Conservation (phyloP, 495 filamentous ascomycete species). For the Margaritispora aquatica region DNA sequence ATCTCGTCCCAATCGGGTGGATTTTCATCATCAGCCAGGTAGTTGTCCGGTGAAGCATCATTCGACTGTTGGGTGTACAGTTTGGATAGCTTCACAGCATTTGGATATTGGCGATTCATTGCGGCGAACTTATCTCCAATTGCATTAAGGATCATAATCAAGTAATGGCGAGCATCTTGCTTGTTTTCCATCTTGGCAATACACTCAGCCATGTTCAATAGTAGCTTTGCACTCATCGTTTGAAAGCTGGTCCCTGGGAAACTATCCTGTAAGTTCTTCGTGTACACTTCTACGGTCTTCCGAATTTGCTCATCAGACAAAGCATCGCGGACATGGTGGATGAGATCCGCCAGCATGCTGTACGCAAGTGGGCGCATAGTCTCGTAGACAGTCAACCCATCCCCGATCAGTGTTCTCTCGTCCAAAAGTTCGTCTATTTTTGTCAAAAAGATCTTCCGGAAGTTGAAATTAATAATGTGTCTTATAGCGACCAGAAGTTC, state of each 20-base stretch:
- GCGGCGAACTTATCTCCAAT: slow-evolving; percentile 97
- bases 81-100: slow-evolving; percentile 86
- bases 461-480: slow-evolving; percentile 99
- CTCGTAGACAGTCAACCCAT: slow-evolving; percentile 94
- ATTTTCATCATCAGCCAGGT: slow-evolving; percentile 71
- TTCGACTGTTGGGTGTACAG: slow-evolving; percentile 54
- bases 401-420: slow-evolving; percentile 87
- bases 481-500: slow-evolving; percentile 94
- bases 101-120: slow-evolving; percentile 94
- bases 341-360: slow-evolving; percentile 96
- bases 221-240: slow-evolving; percentile 97
- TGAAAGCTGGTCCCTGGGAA: slow-evolving; percentile 98
- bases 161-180: slow-evolving; percentile 85
- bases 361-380: slow-evolving; percentile 94
- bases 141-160: slow-evolving; percentile 95
- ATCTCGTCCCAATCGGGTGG: slow-evolving; percentile 95
- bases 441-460: slow-evolving; percentile 86
- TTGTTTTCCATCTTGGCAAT: slow-evolving; percentile 90
- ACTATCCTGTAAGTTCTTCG: slow-evolving; percentile 89
- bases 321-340: slow-evolving; percentile 90
- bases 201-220: slow-evolving; percentile 95
- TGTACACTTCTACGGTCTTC: slow-evolving; percentile 93
- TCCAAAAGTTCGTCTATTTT: slow-evolving; percentile 96
- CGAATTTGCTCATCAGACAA: slow-evolving; percentile 83
- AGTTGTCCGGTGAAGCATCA: slow-evolving; percentile 69